Evolutionary conservation across 2,329 filamentous ascomycete genomes (phyloP).

Genomic region (Pyrenophora tritici-repentis): DNA sequence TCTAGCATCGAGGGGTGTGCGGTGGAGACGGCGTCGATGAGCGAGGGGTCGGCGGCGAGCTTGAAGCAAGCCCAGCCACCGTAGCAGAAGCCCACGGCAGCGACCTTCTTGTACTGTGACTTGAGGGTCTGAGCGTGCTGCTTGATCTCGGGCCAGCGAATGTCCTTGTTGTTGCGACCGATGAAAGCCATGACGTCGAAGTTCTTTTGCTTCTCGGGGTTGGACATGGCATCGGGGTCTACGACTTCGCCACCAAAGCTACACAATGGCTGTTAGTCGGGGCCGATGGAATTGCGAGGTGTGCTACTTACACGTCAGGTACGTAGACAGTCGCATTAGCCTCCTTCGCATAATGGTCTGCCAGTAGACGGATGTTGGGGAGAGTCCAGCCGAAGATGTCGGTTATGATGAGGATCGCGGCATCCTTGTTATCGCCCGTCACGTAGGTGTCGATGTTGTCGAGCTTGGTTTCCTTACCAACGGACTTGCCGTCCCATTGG

Average conservation of each 20-base stretch:
- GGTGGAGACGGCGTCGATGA: conserved; percentile 38
- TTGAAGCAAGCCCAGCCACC: conserved; percentile 48
- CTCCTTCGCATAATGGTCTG: conserved; percentile 54
- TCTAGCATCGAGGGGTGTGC: conserved; percentile 40
- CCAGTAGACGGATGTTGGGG: conserved; percentile 52
- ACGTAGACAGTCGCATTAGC: conserved; percentile 54
- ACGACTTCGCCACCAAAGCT: conserved; percentile 44
- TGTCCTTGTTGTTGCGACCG: conserved; percentile 44
- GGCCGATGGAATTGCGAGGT: neutral
- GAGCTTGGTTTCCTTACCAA: conserved; percentile 47
- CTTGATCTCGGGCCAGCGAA: conserved; percentile 48
- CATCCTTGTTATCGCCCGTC: conserved; percentile 51
- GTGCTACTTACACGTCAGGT: conserved; percentile 48
- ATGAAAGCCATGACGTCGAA: conserved; percentile 51
- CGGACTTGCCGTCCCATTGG: conserved; percentile 46
- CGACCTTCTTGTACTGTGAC: conserved; percentile 47
- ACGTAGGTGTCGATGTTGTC: conserved; percentile 49
- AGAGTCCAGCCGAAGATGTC: conserved; percentile 57
- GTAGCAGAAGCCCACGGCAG: conserved; percentile 57
- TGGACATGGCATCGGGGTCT: conserved; percentile 26
- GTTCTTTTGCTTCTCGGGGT: conserved; percentile 35
- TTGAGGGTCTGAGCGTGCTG: conserved; percentile 46
- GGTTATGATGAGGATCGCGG: conserved; percentile 53
- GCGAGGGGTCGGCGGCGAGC: conserved; percentile 38
- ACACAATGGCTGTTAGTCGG: neutral